A percentile compares a stretch with the other conserved stretches of the same genome.
phyloP scores from a whole-genome alignment of 148 eudicot species.

The Chenopodium album region DNA sequence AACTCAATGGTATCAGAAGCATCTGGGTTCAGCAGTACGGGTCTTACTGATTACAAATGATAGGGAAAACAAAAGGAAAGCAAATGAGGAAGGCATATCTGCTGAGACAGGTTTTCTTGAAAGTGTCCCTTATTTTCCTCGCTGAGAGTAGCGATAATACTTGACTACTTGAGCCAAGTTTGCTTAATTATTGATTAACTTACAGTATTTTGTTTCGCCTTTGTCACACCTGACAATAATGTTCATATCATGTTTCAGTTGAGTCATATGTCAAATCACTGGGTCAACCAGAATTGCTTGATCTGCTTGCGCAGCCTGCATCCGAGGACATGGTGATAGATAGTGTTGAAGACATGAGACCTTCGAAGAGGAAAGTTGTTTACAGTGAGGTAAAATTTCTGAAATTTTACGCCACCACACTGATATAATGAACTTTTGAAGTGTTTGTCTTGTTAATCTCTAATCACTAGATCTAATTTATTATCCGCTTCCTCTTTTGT shows the following conservation, averaged over 20 bases:
- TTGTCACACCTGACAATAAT: constrained; percentile 3
- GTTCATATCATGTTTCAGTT: constrained; percentile 45
- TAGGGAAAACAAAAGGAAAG: constrained; percentile 85
- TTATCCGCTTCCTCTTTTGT: constrained; percentile 13
- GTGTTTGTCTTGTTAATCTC: constrained; percentile 4
- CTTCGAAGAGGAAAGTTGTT: constrained; percentile 62
- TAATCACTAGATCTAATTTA: background rate
- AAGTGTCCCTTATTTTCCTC: background rate
- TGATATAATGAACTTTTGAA: background rate
- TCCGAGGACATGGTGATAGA: constrained; percentile 52
- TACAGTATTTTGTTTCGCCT: background rate
- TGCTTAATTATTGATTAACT: background rate
- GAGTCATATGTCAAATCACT: constrained; percentile 68
- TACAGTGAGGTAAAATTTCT: constrained; percentile 53
- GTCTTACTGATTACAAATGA: constrained; percentile 87
- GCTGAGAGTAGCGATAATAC: background rate
- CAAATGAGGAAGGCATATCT: constrained; percentile 72
- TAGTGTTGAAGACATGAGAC: constrained; percentile 58
- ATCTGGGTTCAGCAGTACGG: constrained; percentile 59
- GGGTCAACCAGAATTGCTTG: constrained; percentile 61
- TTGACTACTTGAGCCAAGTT: background rate
- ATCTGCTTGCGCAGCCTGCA: constrained; percentile 57
- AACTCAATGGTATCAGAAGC: constrained; percentile 89
- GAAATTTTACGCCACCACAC: background rate
- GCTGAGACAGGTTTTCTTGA: constrained; percentile 77